Percentiles rank a stretch among this genome's conserved stretches.
Conservation (phyloP, 257 asterid genomes). For the Solanum chiquidenum region DNA sequence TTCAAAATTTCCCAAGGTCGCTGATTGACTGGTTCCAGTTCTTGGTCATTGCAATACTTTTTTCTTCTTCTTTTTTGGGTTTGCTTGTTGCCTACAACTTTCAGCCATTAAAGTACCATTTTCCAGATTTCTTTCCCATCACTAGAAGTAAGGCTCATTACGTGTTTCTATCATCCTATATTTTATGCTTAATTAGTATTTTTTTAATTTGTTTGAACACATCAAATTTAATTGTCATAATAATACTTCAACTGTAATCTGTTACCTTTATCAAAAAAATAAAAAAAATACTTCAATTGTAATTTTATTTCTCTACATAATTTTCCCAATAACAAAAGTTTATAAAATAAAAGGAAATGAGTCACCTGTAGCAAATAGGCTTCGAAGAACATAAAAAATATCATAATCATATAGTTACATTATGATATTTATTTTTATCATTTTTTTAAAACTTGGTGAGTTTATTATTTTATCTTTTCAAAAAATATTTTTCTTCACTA, state of each 20-base stretch:
- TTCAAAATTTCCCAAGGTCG: not conserved
- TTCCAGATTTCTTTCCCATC: not conserved
- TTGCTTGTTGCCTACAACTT: not conserved
- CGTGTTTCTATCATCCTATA: not conserved
- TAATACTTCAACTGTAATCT: not conserved
- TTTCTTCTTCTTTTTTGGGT: not conserved
- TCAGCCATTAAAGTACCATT: not conserved
- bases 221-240: not conserved
- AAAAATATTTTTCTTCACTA: no score
- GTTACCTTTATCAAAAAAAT: no score
- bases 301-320: not conserved
- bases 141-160: not conserved
- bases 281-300: not conserved
- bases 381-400: not conserved
- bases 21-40: not conserved
- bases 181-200: not conserved
- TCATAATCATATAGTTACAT: not conserved
- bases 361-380: not conserved
- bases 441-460: no score
- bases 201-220: not conserved
- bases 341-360: not conserved
- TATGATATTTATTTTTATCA: no score
- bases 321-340: not conserved
- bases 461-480: no score
- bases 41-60: not conserved